Base-by-base conservation (phyloP, 176 grass and related monocot species). In the Metroxylon sagu region DNA sequence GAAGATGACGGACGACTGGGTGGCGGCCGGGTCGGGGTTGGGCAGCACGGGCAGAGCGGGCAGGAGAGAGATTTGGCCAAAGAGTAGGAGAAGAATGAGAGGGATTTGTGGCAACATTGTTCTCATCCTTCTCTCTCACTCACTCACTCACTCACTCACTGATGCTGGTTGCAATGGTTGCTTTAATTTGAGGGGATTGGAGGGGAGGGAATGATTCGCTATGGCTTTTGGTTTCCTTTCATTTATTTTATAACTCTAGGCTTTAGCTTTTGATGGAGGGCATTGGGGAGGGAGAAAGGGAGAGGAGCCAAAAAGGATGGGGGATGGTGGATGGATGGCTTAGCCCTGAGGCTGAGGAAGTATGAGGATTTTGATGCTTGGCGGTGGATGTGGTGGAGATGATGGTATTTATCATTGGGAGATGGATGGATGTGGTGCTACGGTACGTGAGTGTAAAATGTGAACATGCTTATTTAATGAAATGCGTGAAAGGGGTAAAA, bases 1-100 rank as follows among this genome's bases (percentile, higher is more conserved):
- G 82, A 65, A 3, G 65, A 67, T 7, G 83, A 76, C 0, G 84
- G 87, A 26, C 16, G 65, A 6, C 52, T 68, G 52, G 52, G 56
- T n/a, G 4, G 65, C 27, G 26, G 65, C 65, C 4, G 65, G 65
- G 52, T 68, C 52, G 5, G 52, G 51, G 0, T 35, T 10, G 4
- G 52, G 29, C 52, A 68, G 27, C 1, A 62, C 16, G 10, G 50
- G 15, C 66, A 60, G 14, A 30, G n/a, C 43, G 60, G 49, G 52
- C 26, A 39, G 18, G 48, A 85, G 2, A 50, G 21, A 74, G 64
- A 50, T 43, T 43, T 43, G 35, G 35, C 66, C 17, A 54, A 54
- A 21, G 18, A 21, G 19, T 0, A 65, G 62, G 26, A 16, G 62
- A 29, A 72, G 64, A 83, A 79, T 67, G 16, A 82, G 48, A 16